Base-by-base conservation (phyloP, 768 basidiomycete genomes). In the Leccinum variicolor region DNA sequence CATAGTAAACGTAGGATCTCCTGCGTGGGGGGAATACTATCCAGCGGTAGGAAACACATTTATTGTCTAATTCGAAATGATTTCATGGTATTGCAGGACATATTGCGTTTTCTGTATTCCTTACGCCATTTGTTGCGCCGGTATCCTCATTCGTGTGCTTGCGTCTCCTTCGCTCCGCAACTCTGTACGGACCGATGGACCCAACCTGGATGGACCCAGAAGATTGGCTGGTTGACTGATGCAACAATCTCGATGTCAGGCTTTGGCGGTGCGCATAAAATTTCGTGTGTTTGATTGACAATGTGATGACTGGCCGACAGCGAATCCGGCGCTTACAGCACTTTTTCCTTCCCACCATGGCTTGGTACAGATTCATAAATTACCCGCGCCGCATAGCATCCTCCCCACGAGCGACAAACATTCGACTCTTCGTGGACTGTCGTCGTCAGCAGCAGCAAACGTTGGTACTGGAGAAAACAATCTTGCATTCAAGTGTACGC, bases 401-500 rank as follows among this genome's bases (percentile, higher is more conserved):
- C 75, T 89, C 26, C 79, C 95, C 0, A 84, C 91, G 0, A 92
- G 92, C 57, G 88, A 94, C 64, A 87, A 83, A 63, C 85, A 85
- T 60, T 98, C 95, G 6, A 79, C 83, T 6, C 79, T 99, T 47
- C 87, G 96, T 11, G 94, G 93, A 13, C 76, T 96, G 50, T 82
- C 82, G 46, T 80, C 82, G 2, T 79, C 83, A 23, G 75, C 79
- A 17, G 74, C 69, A 34, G 75, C 75, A 3, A 75, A 74, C 13
- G 80, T 81, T 7, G 87, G 86, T 0, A 84, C 85, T n/a, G 90
- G 94, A 8, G 95, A 98, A 71, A 98, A 98, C 74, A 98, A 98
- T 66, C 80, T 99, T 8, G 94, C 90, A 13, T 99, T 98, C 81
- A 90, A 87, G 69, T 90, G 92, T 66, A 97, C 87, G 66, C 79